Conservation (phyloP, 768 basidiomycete genomes). For the Boletus rubescentipes region DNA sequence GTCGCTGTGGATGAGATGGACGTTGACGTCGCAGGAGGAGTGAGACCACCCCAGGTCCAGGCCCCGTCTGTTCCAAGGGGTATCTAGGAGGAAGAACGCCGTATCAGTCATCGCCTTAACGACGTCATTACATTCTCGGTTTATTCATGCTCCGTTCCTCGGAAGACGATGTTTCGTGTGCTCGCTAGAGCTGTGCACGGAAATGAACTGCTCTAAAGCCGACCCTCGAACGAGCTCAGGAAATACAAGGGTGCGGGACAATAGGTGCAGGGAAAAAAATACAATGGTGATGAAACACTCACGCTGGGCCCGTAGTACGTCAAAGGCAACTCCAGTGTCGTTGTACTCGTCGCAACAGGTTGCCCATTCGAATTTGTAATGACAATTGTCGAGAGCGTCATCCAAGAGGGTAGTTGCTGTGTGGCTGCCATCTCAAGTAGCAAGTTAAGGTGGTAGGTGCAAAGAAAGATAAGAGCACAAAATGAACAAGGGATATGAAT, state of each 20-base stretch:
- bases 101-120: constrained; percentile 13
- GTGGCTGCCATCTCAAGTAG: constrained; percentile 39
- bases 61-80: constrained; percentile 61
- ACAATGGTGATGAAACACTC: constrained; percentile 34
- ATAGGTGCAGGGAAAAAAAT: background rate
- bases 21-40: constrained; percentile 52
- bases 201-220: background rate
- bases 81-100: constrained; percentile 47
- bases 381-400: constrained; percentile 53
- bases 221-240: background rate
- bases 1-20: constrained; percentile 25
- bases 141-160: background rate
- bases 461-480: constrained; percentile 9
- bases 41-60: constrained; percentile 76
- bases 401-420: constrained; percentile 73
- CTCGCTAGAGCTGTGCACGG: background rate
- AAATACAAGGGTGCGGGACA: background rate
- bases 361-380: constrained; percentile 53
- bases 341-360: constrained; percentile 54
- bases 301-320: constrained; percentile 85
- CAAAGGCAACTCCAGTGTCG: constrained; percentile 64
- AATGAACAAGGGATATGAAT: constrained; percentile 2
- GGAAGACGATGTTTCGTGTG: background rate
- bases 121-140: constrained; percentile 9
- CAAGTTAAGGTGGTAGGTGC: background rate